Evolutionary conservation across 352 stramenopile species (phyloP).

Genomic region (Chloridella minuta): DNA sequence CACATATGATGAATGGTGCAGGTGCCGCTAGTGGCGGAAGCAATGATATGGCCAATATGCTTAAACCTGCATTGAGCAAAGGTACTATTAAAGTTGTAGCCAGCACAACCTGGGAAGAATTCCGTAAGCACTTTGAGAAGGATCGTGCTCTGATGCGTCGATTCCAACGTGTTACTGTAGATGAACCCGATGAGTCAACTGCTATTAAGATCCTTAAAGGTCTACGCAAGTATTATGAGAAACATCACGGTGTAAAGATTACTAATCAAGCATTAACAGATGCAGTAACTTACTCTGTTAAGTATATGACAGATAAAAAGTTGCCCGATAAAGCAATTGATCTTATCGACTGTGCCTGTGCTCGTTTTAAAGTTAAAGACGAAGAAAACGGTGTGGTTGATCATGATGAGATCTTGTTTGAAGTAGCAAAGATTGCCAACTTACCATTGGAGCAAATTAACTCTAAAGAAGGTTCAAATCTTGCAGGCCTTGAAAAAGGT

Average conservation of each 20-base stretch:
- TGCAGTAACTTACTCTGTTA: constrained; percentile 60
- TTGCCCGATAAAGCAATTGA: constrained; percentile 72
- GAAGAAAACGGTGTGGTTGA: no score
- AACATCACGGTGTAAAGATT: constrained; percentile 75
- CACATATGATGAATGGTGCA: constrained; percentile 75
- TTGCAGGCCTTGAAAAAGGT: no score
- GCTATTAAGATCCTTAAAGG: no score
- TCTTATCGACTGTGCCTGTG: constrained; percentile 61
- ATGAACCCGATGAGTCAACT: no score
- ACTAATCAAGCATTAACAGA: constrained; percentile 55
- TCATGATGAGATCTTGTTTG: no score
- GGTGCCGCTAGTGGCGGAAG: constrained; percentile 41
- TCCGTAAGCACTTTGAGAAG: constrained; percentile 87
- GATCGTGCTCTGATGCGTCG: constrained; percentile 77
- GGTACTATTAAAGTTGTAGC: constrained; percentile 77
- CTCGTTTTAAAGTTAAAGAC: constrained; percentile 15
- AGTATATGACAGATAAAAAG: constrained; percentile 55
- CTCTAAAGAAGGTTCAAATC: no score
- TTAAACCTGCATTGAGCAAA: constrained; percentile 81
- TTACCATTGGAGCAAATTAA: no score
- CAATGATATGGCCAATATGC: constrained; percentile 85
- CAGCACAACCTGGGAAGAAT: constrained; percentile 83
- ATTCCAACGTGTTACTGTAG: constrained; percentile 61
- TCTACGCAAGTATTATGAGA: constrained; percentile 39
- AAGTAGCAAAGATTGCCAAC: no score